Evolutionary conservation across 2,329 filamentous ascomycete species (phyloP), one percentile per base, ranked within the genome.

Genomic region (Botrytis fabae): DNA sequence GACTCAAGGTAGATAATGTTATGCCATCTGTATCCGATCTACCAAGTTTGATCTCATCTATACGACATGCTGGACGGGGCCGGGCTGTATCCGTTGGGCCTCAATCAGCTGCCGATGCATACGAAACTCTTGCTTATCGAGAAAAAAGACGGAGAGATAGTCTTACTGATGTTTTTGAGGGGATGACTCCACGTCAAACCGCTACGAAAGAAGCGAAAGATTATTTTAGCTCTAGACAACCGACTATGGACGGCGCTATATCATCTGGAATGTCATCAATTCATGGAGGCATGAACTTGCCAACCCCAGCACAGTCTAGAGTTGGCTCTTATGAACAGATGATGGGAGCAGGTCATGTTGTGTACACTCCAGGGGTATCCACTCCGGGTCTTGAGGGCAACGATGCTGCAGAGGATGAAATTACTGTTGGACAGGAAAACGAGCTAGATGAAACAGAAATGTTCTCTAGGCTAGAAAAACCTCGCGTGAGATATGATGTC

Each of bases 401-500:
- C 44, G 77, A 81, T 59, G 82, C 82, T 40, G 81, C 82, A 16
- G 82, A 83, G 9, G 63, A 75, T 35, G 77, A 79, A 7, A 77
- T 80, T 38, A 65, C 84, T 2, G 82, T 83, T 20, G 83, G 84
- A 38, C 84, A 85, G 66, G 84, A 87, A 62, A 86, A 88, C 40
- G 82, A 83, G 62, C 78, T 82, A 44, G 90, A 90, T 65, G 91
- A 94, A 81, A 88, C 86, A 77, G 92, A 97, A 80, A 91, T 98
- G 81, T 98, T 98, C 82, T 92, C 91, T 62, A 90, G 88, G 80
- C 86, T 98, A 72, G 91, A 94, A 75, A 93, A 92, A 83, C 94
- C 96, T 66, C 90, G 96, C 77, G 95, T 98, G 74, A 87, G 95
- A 78, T 99, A 98, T 80, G 96, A 99, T 83, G 95, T 98, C n/a